These are phyloP conservation scores for Lithocarpus polystachyus DNA, from an alignment of 306 rosid species.

Conservation along the genomic window DNA sequence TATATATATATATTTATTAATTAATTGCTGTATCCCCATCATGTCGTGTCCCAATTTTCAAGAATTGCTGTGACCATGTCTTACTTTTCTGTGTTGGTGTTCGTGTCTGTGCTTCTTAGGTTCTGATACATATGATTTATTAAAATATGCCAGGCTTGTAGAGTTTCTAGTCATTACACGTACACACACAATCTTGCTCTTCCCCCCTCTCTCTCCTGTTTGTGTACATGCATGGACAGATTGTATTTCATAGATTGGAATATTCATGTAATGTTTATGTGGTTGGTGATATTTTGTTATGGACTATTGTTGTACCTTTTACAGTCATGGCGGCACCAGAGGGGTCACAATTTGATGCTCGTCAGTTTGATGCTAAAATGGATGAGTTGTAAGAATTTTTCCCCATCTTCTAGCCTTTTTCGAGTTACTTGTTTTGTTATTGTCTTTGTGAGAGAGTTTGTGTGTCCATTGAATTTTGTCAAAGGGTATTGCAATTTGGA, in stretches of 20 bases:
- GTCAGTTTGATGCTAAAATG: slow-evolving; percentile 58
- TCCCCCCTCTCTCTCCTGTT: not conserved
- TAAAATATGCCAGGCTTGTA: not conserved
- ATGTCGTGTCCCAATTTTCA: too few relatives aligned
- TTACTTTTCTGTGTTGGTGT: too few relatives aligned
- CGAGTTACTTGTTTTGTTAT: not conserved
- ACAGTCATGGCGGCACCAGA: slow-evolving; percentile 75
- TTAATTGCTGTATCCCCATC: too few relatives aligned
- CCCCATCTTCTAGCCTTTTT: not conserved
- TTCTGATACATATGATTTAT: not conserved
- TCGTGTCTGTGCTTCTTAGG: too few relatives aligned
- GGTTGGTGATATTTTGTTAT: not conserved
- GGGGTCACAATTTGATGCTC: slow-evolving; percentile 58
- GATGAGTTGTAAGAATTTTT: slow-evolving; percentile 50
- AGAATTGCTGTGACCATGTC: too few relatives aligned
- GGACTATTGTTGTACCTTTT: slow-evolving; percentile 2
- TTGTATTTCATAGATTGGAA: not conserved
- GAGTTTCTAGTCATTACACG: not conserved
- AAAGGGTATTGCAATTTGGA: not conserved
- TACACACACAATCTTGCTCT: not conserved
- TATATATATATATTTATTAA: too few relatives aligned
- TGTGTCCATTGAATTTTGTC: not conserved
- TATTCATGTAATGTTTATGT: not conserved
- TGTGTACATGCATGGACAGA: not conserved
- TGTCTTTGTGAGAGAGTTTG: not conserved